A percentile compares a stretch with the other conserved stretches of the same genome.
Evolutionary conservation across 306 rosid species (phyloP).

Genomic region (Sechiopsis laciniata): DNA sequence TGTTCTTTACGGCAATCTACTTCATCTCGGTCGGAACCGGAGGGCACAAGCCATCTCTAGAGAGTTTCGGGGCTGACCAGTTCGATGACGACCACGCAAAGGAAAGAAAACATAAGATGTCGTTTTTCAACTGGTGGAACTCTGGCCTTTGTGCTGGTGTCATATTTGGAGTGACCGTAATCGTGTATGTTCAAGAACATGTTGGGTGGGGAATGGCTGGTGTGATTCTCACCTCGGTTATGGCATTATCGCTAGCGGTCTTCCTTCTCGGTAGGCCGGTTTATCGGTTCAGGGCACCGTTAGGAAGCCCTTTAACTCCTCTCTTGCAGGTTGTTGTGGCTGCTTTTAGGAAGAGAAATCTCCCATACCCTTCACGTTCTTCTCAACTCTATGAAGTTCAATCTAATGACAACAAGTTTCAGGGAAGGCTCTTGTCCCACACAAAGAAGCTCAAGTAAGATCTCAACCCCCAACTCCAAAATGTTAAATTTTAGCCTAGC

Average conservation of each 20-base stretch:
- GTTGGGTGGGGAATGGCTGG: slow-evolving; percentile 73
- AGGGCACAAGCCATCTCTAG: slow-evolving; percentile 83
- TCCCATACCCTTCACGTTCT: slow-evolving; percentile 46
- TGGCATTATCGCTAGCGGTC: slow-evolving; percentile 62
- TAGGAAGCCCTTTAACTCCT: slow-evolving; percentile 94
- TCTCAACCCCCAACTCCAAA: no score
- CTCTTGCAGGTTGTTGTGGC: slow-evolving; percentile 81
- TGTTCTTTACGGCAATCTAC: slow-evolving; percentile 74
- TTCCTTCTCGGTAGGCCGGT: slow-evolving; percentile 58
- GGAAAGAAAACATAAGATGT: slow-evolving; percentile 78
- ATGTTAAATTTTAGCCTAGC: no score
- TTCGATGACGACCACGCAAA: slow-evolving; percentile 62
- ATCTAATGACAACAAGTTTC: background rate
- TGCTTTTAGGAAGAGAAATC: slow-evolving; percentile 57
- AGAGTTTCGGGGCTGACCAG: slow-evolving; percentile 95
- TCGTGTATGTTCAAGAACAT: slow-evolving; percentile 77
- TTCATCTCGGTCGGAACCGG: slow-evolving; percentile 74
- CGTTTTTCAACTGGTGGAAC: slow-evolving; percentile 96
- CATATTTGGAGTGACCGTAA: slow-evolving; percentile 66
- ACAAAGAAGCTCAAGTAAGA: slow-evolving; percentile 22
- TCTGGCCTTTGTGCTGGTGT: slow-evolving; percentile 72
- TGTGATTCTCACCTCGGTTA: slow-evolving; percentile 49
- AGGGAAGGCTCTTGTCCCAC: slow-evolving; percentile 17
- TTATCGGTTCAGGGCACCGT: slow-evolving; percentile 54
- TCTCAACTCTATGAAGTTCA: slow-evolving; percentile 14